These are phyloP conservation scores for Aspergillus ibericus DNA, from an alignment of 2,329 filamentous ascomycete species.

Conservation along the genomic window DNA sequence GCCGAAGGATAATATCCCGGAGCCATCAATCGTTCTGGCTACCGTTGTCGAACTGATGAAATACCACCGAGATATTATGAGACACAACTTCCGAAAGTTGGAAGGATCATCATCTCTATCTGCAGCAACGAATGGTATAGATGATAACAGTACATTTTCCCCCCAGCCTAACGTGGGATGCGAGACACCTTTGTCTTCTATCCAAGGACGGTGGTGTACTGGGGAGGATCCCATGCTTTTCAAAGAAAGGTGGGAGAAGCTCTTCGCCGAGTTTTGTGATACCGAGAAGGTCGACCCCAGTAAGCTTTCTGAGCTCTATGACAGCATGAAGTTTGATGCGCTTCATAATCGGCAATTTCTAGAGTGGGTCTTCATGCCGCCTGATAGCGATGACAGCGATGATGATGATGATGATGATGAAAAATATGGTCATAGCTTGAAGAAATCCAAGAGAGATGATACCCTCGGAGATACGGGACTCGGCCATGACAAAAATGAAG, in stretches of 20 bases:
- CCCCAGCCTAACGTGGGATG: conserved; percentile 18
- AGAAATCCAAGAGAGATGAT: conserved; percentile 23
- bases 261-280: conserved; percentile 95
- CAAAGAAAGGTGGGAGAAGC: conserved; percentile 95
- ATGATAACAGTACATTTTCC: conserved; percentile 6
- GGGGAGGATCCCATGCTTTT: conserved; percentile 94
- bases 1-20: conserved; percentile 86
- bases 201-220: conserved; percentile 93
- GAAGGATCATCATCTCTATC: conserved; percentile 50
- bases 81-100: conserved; percentile 84
- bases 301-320: conserved; percentile 97
- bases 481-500: conserved; percentile 28
- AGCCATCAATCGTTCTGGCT: conserved; percentile 88
- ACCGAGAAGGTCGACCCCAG: conserved; percentile 97
- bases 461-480: conserved; percentile 15
- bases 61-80: conserved; percentile 93
- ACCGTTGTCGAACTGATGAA: conserved; percentile 96
- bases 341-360: conserved; percentile 94
- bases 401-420: no score
- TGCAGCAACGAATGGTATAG: not conserved
- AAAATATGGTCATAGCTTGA: conserved; percentile 31
- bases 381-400: conserved; percentile 73
- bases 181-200: conserved; percentile 60
- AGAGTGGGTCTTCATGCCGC: conserved; percentile 95
- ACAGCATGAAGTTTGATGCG: conserved; percentile 99